Conservation (phyloP, 495 filamentous ascomycete species). For the Cryomyces antarcticus region DNA sequence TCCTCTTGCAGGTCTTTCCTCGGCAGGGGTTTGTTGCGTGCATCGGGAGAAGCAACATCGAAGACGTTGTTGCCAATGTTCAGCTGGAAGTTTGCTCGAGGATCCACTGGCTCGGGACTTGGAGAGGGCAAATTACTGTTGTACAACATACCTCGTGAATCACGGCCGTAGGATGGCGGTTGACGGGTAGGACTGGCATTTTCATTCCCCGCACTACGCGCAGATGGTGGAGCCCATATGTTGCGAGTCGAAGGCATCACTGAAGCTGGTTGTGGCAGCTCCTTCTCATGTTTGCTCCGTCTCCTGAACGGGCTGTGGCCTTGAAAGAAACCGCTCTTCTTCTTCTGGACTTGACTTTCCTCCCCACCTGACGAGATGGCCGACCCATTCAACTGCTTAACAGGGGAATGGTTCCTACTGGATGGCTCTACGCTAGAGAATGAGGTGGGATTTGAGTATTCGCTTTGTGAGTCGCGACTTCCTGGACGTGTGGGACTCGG, state of each 20-base stretch:
- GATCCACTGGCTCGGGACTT: constrained; percentile 84
- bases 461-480: constrained; percentile 79
- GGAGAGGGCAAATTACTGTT: constrained; percentile 17
- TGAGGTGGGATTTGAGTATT: constrained; percentile 76
- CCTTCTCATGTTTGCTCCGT: constrained; percentile 77
- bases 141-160: not conserved
- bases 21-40: constrained; percentile 10
- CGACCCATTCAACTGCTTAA: constrained; percentile 36
- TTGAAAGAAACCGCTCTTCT: constrained; percentile 84
- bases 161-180: constrained; percentile 5
- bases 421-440: constrained; percentile 49
- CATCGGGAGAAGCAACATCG: constrained; percentile 72
- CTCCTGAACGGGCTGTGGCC: constrained; percentile 85
- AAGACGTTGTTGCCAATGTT: constrained; percentile 95
- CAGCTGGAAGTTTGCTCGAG: constrained; percentile 81
- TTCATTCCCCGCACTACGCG: constrained; percentile 11
- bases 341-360: constrained; percentile 56
- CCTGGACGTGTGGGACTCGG: constrained; percentile 55
- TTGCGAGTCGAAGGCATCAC: constrained; percentile 28
- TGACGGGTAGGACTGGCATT: constrained; percentile 17
- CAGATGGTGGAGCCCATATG: constrained; percentile 34
- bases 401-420: constrained; percentile 45
- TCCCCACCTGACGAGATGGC: constrained; percentile 24
- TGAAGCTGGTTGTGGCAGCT: constrained; percentile 19
- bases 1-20: constrained; percentile 29